Evolutionary conservation across 495 filamentous ascomycete genomes (phyloP).

Genomic region (Xylaria cubensis): DNA sequence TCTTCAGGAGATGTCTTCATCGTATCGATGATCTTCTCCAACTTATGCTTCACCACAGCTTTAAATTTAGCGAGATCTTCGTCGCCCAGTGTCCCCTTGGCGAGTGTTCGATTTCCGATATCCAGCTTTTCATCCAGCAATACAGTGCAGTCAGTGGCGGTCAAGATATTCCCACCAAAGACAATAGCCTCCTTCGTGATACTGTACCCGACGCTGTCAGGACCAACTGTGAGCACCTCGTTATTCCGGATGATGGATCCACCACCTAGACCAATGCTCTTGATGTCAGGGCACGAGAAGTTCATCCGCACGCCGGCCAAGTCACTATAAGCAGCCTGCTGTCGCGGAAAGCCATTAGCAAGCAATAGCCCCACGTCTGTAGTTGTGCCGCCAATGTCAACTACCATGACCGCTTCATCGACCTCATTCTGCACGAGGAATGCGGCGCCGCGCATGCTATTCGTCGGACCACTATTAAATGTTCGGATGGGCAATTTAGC

Average conservation of each 20-base stretch:
- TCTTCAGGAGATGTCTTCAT: conserved; percentile 58
- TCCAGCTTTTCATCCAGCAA: conserved; percentile 45
- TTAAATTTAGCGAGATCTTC: conserved; percentile 45
- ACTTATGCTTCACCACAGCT: conserved; percentile 43
- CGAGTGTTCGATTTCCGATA: conserved; percentile 45
- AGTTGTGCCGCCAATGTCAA: conserved; percentile 63
- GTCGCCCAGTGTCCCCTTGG: conserved; percentile 33
- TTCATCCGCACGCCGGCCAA: conserved; percentile 60
- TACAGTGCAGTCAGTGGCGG: conserved; percentile 57
- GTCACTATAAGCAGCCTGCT: conserved; percentile 59
- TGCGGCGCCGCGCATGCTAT: conserved; percentile 63
- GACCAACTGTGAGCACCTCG: conserved; percentile 53
- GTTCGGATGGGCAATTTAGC: conserved; percentile 59
- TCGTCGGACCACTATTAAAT: conserved; percentile 62
- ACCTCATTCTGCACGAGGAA: conserved; percentile 49
- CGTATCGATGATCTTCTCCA: conserved; percentile 56
- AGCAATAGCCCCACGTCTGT: conserved; percentile 61
- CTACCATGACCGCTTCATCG: conserved; percentile 50
- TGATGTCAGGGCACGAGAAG: conserved; percentile 61
- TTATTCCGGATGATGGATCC: conserved; percentile 56
- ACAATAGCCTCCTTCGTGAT: conserved; percentile 55
- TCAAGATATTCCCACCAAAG: conserved; percentile 60
- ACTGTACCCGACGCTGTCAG: conserved; percentile 63
- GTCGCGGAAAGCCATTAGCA: conserved; percentile 60
- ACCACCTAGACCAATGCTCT: conserved; percentile 61